A percentile compares a stretch with the other conserved stretches of the same genome.
These are phyloP conservation scores for Aquilaria yunnanensis DNA, from an alignment of 345 rosid species.

Conservation along the genomic window DNA sequence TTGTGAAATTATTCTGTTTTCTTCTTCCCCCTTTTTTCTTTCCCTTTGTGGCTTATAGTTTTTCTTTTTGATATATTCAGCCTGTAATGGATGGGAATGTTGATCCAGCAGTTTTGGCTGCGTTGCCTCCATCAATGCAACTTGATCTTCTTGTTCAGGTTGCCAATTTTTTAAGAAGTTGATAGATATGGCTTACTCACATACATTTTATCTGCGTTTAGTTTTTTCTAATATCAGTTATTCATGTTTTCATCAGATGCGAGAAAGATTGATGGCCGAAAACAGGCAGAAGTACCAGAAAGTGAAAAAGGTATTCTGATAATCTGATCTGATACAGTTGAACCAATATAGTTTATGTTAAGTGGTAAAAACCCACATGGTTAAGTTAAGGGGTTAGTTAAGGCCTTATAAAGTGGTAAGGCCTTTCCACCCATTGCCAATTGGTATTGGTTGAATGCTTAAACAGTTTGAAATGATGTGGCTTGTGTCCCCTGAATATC, in stretches of 20 bases:
- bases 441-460: too few species aligned
- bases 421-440: too few species aligned
- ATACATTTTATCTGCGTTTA: conserved; percentile 9
- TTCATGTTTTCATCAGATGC: conserved; percentile 50
- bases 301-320: conserved; percentile 76
- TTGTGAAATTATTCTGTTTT: too few species aligned
- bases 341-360: too few species aligned
- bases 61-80: conserved; percentile 8
- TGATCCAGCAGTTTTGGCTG: conserved; percentile 81
- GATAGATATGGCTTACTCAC: conserved; percentile 9
- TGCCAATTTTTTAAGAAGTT: not conserved
- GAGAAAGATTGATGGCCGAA: conserved; percentile 94
- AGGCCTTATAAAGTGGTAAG: too few species aligned
- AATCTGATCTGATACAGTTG: too few species aligned
- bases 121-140: conserved; percentile 90
- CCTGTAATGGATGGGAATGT: conserved; percentile 54
- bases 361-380: too few species aligned
- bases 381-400: too few species aligned
- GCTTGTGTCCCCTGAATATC: too few species aligned
- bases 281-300: conserved; percentile 91
- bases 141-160: conserved; percentile 93
- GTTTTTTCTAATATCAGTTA: conserved; percentile 9
- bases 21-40: not conserved
- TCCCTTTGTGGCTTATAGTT: not conserved
- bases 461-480: too few species aligned